phyloP scores from a whole-genome alignment of 371 early-diverging fungal species.

The Mucor circinelloides region DNA sequence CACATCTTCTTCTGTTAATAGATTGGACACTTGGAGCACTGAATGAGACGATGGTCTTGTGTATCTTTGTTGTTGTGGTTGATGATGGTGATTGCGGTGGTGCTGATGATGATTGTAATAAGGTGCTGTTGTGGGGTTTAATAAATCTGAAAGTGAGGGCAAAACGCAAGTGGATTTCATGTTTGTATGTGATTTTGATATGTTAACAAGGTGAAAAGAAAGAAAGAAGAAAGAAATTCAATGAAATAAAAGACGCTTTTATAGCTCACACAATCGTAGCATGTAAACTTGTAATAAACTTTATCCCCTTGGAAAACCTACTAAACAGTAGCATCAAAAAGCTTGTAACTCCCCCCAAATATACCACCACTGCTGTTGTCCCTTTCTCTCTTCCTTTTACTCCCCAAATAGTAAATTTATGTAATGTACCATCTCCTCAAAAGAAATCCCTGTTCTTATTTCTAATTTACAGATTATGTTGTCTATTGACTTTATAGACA shows the following conservation, averaged over 20 bases:
- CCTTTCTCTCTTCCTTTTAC: not conserved
- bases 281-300: not conserved
- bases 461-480: slow-evolving; percentile 4
- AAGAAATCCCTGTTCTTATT: not conserved
- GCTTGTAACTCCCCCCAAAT: not conserved
- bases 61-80: not conserved
- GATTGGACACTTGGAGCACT: slow-evolving; percentile 9
- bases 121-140: slow-evolving; percentile 4
- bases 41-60: not conserved
- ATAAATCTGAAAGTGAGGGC: slow-evolving; percentile 41
- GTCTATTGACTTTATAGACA: slow-evolving; percentile 1
- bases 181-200: not conserved
- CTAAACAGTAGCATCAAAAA: not conserved
- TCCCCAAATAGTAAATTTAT: not conserved
- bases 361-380: not conserved
- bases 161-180: slow-evolving; percentile 31
- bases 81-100: not conserved
- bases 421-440: slow-evolving; percentile 2
- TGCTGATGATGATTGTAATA: not conserved
- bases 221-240: not conserved
- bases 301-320: not conserved
- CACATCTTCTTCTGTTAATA: slow-evolving; percentile 2
- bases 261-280: not conserved
- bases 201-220: not conserved
- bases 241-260: not conserved